These are phyloP conservation scores for Trichocladium antarcticum DNA, from an alignment of 495 filamentous ascomycete species.

Conservation along the genomic window DNA sequence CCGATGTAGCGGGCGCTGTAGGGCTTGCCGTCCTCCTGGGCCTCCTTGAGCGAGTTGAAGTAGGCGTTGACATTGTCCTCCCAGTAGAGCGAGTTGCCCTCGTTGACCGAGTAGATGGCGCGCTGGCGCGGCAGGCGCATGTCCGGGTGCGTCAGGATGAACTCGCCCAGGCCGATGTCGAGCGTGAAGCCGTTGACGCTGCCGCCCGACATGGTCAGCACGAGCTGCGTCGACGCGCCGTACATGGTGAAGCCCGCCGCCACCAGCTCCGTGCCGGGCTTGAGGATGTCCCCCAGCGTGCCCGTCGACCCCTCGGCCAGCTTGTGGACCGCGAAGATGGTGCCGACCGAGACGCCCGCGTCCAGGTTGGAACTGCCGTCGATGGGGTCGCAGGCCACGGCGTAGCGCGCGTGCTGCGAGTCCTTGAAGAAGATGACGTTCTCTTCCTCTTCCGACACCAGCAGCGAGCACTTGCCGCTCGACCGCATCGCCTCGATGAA, in stretches of 20 bases:
- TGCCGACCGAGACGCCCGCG: slow-evolving; percentile 94
- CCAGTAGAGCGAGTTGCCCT: slow-evolving; percentile 96
- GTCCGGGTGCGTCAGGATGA: slow-evolving; percentile 93
- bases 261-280: slow-evolving; percentile 80
- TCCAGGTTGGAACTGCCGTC: slow-evolving; percentile 96
- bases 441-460: slow-evolving; percentile 96
- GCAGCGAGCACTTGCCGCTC: slow-evolving; percentile 74
- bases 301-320: slow-evolving; percentile 59
- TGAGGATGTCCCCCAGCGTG: slow-evolving; percentile 71
- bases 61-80: slow-evolving; percentile 78
- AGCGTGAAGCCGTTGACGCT: slow-evolving; percentile 94
- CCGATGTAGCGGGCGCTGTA: slow-evolving; percentile 95
- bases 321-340: slow-evolving; percentile 92
- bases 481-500: slow-evolving; percentile 91
- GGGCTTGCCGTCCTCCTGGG: slow-evolving; percentile 62
- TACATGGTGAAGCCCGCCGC: slow-evolving; percentile 99
- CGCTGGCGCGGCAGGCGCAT: slow-evolving; percentile 75
- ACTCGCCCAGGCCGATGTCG: slow-evolving; percentile 91
- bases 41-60: slow-evolving; percentile 75
- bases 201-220: slow-evolving; percentile 92
- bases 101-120: slow-evolving; percentile 94
- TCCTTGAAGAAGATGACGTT: slow-evolving; percentile 79
- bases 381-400: slow-evolving; percentile 94
- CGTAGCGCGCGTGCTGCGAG: slow-evolving; percentile 71
- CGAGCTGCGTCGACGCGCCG: slow-evolving; percentile 88